A percentile compares a stretch with the other conserved stretches of the same genome.
These are phyloP conservation scores for Kodamaea lidongshanica DNA, from an alignment of 805 yeast species.

Conservation along the genomic window DNA sequence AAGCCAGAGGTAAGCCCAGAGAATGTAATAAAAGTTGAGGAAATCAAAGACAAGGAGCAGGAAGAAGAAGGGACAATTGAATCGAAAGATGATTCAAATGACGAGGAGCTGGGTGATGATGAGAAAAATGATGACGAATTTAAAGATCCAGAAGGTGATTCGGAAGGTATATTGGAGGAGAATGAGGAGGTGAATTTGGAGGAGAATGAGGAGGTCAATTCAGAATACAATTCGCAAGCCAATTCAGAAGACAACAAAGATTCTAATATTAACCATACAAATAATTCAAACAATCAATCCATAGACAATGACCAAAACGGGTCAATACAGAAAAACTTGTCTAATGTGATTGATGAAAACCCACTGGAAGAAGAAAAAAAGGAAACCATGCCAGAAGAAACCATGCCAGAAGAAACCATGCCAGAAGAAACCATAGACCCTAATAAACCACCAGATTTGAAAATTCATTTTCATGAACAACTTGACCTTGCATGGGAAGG, in stretches of 20 bases:
- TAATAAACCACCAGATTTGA: background rate
- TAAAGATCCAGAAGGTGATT: slow-evolving; percentile 4
- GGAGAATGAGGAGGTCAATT: slow-evolving; percentile 3
- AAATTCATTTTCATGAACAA: too few relatives aligned
- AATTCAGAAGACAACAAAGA: background rate
- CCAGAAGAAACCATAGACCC: background rate
- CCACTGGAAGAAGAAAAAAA: background rate
- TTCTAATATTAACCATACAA: too few relatives aligned
- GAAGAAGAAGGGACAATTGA: background rate
- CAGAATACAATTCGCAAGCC: background rate
- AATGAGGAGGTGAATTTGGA: slow-evolving; percentile 7
- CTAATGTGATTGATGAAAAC: slow-evolving; percentile 1
- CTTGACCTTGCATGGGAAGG: too few relatives aligned
- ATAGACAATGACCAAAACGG: background rate
- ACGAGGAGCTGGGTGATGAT: slow-evolving; percentile 2
- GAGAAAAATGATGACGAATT: slow-evolving; percentile 6
- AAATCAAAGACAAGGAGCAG: slow-evolving; percentile 10
- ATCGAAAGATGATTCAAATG: background rate
- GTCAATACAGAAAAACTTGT: slow-evolving; percentile 1
- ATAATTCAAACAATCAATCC: background rate
- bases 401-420: background rate
- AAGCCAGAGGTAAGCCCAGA: slow-evolving; percentile 12
- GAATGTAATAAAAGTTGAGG: slow-evolving; percentile 17
- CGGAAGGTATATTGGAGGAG: slow-evolving; percentile 9
- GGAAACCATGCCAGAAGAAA: slow-evolving; percentile 13